Evolutionary conservation across 2,329 filamentous ascomycete species (phyloP), one percentile per base, ranked within the genome.

Genomic region (Colletotrichum noveboracense): DNA sequence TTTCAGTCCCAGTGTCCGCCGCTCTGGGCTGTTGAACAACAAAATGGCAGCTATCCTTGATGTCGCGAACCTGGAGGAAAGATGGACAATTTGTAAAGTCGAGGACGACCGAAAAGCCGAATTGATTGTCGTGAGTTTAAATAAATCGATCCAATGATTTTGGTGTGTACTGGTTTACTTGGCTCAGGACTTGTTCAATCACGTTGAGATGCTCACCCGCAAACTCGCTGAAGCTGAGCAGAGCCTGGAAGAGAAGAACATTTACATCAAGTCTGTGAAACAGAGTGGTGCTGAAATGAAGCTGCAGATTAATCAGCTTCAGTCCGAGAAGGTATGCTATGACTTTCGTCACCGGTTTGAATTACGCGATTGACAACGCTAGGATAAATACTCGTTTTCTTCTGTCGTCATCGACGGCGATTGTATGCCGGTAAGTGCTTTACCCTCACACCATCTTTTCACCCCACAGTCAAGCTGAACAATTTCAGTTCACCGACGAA

Each of bases 361-460:
- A 43, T 7, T 3, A 21, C 30, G 9, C 9, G 3, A 36, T 43
- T 75, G 4, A 75, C 52, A 4, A 34, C 10, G 12, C 14, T 36
- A 81, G 80, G 76, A 77, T 56, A 76, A 75, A 16, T 74, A 80
- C 21, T 75, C 62, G 73, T 85, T 82, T 78, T 81, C 81, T 69
- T 81, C 80, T 12, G 83, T 85, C 56, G 71, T 86, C 18, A 80
- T 86, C 70, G 85, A 86, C 76, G 85, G 85, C 6, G 85, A 86
- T 70, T 81, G 80, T 69, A 85, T 85, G 83, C 80, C 80, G 71
- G 84, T 85, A 79, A 71, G 80, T 74, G n/a, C 3, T 18, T 13
- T 10, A 6, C 21, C 7, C 3, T 24, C n/a, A 28, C 26, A 21
- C 3, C 24, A 28, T 18, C 34, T 10, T 7, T 21, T 28, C 4